phyloP scores from a whole-genome alignment of 257 asterid genomes.

The Ophiorrhiza pumila region DNA sequence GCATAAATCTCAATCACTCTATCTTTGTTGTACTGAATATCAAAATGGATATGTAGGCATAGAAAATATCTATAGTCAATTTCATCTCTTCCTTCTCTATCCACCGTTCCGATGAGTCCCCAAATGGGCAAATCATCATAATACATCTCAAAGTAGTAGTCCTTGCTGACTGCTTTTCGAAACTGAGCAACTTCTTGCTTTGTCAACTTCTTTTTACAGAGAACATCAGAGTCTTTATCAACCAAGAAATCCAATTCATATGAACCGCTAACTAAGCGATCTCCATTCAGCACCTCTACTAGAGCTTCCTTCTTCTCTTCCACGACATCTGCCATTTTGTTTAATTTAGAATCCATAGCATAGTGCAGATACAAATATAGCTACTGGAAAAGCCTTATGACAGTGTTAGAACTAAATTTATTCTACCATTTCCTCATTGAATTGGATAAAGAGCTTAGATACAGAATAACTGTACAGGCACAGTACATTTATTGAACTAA shows the following conservation, averaged over 20 bases:
- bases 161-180: slow-evolving; percentile 62
- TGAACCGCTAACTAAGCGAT: slow-evolving; percentile 67
- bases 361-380: neutral
- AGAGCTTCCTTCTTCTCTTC: slow-evolving; percentile 73
- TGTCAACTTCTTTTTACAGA: slow-evolving; percentile 52
- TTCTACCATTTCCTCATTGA: no score
- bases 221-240: slow-evolving; percentile 50
- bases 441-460: neutral
- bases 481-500: neutral
- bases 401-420: neutral
- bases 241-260: slow-evolving; percentile 63
- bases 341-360: neutral
- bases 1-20: slow-evolving; percentile 75
- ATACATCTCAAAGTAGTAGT: slow-evolving; percentile 75
- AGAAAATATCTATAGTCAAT: slow-evolving; percentile 59
- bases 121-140: slow-evolving; percentile 79
- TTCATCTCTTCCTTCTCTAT: slow-evolving; percentile 61
- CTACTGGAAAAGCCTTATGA: neutral
- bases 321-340: slow-evolving; percentile 43
- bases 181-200: slow-evolving; percentile 53
- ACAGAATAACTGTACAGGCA: neutral
- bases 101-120: slow-evolving; percentile 76
- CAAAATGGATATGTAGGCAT: slow-evolving; percentile 65
- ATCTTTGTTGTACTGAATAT: slow-evolving; percentile 52
- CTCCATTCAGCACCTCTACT: slow-evolving; percentile 72